A percentile compares a stretch with the other conserved stretches of the same genome.
Evolutionary conservation across 75 land plant genomes (phyloP).

Genomic region (Selaginella tamariscina): DNA sequence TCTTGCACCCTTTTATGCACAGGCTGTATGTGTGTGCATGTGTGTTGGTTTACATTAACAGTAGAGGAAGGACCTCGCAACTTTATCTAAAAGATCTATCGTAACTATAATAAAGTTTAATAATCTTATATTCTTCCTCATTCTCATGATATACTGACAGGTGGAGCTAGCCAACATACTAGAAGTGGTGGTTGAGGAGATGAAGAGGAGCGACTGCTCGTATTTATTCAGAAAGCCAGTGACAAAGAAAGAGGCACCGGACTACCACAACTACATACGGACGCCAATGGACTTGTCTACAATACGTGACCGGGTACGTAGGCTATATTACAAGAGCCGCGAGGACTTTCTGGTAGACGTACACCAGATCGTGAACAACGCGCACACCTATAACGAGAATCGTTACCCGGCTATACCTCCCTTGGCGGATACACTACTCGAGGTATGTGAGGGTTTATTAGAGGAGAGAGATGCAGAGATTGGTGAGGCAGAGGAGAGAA

Average conservation of each 20-base stretch:
- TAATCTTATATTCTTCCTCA: neutral
- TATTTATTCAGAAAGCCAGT: constrained; percentile 83
- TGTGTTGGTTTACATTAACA: too few relatives aligned
- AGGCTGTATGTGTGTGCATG: too few relatives aligned
- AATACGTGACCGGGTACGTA: constrained; percentile 68
- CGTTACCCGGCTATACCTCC: constrained; percentile 93
- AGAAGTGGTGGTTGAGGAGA: constrained; percentile 52
- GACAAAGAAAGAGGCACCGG: constrained; percentile 91
- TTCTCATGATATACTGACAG: too few relatives aligned
- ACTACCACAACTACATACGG: constrained; percentile 47
- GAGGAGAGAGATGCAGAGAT: constrained; percentile 27
- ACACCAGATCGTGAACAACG: constrained; percentile 66
- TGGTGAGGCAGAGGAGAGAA: constrained; percentile 52
- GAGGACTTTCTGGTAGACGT: constrained; percentile 77
- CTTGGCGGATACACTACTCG: constrained; percentile 79
- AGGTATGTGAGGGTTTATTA: constrained; percentile 59
- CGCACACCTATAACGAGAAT: constrained; percentile 74
- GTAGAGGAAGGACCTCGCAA: too few relatives aligned
- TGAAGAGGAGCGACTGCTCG: constrained; percentile 42
- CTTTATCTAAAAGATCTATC: too few relatives aligned
- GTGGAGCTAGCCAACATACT: constrained; percentile 69
- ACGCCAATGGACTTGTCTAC: constrained; percentile 91
- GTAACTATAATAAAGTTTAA: too few relatives aligned
- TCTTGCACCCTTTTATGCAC: neutral
- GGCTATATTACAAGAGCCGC: constrained; percentile 51